Evolutionary conservation across 352 stramenopile species (phyloP), one percentile per base, ranked within the genome.

Genomic region (Blastocystis sp.): DNA sequence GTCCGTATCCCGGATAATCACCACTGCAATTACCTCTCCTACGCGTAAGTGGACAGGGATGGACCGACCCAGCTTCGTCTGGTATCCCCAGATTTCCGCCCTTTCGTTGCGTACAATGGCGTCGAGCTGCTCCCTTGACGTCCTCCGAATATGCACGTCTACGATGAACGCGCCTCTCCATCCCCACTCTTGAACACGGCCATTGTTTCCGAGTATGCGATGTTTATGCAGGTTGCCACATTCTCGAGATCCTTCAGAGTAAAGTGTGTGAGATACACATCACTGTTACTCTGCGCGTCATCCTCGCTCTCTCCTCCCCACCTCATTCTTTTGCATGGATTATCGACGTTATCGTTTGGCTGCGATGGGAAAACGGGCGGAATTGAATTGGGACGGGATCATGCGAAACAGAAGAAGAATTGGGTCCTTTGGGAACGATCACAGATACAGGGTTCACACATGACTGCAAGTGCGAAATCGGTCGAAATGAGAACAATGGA

Each of bases 111-210:
- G 1, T 13, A 81, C 16, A 45, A 50, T 26, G 10, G 50, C 24
- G 31, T 81, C 71, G 24, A 81, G 35, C 33, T 81, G 71, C n/a
- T 39, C 31, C 29, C 16, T 62, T 9, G 71, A 81, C 39, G 71
- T 81, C 26, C 71, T 26, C 29, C 71, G 71, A 81, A 81, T 81
- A 31, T 81, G 71, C n/a, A 81, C 59, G 24, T 81, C 71, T 81
- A 67, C 59, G 3, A 16, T 66, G 16, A 31, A 62, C n/a, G 26
- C 13, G 4, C 26, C 21, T 81, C 29, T 35, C 39, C 0, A n/a
- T 29, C 45, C 26, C 39, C 39, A 66, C 71, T 81, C 9, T 66
- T 65, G n/a, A 81, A 81, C 24, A 81, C 33, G 26, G 71, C 71
- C 71, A 81, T 81, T 1, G 71, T 81, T 29, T 81, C 71, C 16